Evolutionary conservation across 495 filamentous ascomycete species (phyloP), one percentile per base, ranked within the genome.

Genomic region (Xylaria nigripes): DNA sequence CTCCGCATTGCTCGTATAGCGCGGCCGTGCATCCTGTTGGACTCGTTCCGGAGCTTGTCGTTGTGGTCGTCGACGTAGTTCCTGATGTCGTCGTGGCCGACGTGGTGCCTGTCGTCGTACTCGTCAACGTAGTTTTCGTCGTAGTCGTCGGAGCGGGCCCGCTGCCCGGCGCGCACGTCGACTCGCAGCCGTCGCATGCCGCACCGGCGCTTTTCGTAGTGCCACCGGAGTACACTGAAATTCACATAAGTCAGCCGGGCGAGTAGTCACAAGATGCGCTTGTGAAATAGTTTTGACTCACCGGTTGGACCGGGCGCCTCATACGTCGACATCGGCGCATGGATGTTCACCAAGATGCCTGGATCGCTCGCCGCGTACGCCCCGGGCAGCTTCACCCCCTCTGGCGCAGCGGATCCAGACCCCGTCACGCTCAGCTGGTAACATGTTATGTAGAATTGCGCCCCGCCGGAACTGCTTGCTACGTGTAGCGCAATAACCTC

Each of bases 401-500:
- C 48, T 2, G 73, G 72, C 40, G 45, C 64, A 2, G 70, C 72
- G 30, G 52, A 58, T 24, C 70, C 72, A 30, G 54, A 44, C 18
- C 61, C 51, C 3, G 57, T 57, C 15, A 76, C 65, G 22, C 66
- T 61, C 6, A 76, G 44, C 64, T 79, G 74, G 64, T 70, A 79
- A 65, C 76, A 79, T 6, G 75, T 73, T 56, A 78, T 66, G 57
- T 81, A 79, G 47, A 76, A 65, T 62, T 80, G 76, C 3, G 72
- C 77, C n/a, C 65, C 64, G 15, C 64, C 66, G 1, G 64, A n/a
- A 13, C 57, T 45, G 24, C 46, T 64, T 9, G 75, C 75, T 0
- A 72, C 63, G 44, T 81, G 77, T 5, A 80, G 67, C 0, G 77
- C 77, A n/a, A 79, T 70, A 3, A 64, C 72, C 62, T 80, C 77